Evolutionary conservation across 257 asterid species (phyloP).

Genomic region (Voacanga thouarsii): DNA sequence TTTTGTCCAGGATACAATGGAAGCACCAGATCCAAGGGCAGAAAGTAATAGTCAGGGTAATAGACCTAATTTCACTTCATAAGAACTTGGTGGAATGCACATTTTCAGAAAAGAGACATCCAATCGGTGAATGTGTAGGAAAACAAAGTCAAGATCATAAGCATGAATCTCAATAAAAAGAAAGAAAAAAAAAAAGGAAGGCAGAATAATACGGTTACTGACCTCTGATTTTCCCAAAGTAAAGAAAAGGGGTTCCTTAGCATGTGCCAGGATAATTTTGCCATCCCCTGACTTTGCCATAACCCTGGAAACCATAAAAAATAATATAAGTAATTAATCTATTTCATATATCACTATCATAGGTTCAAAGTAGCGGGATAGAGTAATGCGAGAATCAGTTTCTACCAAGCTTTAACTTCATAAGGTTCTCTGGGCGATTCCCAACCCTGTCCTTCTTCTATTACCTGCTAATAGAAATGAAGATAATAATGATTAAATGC

Average conservation of each 20-base stretch:
- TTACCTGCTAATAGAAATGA: conserved; percentile 51
- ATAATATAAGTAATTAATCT: background rate
- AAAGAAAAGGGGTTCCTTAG: conserved; percentile 69
- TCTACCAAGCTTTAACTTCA: conserved; percentile 89
- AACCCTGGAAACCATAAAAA: conserved; percentile 47
- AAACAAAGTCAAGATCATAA: conserved; percentile 5
- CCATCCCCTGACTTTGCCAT: conserved; percentile 82
- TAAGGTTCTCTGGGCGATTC: conserved; percentile 96
- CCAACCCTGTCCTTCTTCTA: conserved; percentile 90
- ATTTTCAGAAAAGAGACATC: background rate
- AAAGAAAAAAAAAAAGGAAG: background rate
- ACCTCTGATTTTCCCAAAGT: conserved; percentile 96
- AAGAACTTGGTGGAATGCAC: background rate
- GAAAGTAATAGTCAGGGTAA: background rate
- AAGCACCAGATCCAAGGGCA: background rate
- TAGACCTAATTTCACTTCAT: background rate
- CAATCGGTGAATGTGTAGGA: conserved; percentile 1
- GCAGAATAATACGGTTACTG: conserved; percentile 11
- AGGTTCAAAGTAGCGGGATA: conserved; percentile 18
- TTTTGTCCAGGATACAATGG: background rate
- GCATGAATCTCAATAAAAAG: conserved; percentile 7
- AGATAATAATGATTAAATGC: background rate
- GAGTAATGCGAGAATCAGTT: conserved; percentile 9
- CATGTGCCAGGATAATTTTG: conserved; percentile 49
- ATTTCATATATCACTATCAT: background rate